Base-by-base conservation (phyloP, 306 rosid genomes). In the Pyrus betulifolia region DNA sequence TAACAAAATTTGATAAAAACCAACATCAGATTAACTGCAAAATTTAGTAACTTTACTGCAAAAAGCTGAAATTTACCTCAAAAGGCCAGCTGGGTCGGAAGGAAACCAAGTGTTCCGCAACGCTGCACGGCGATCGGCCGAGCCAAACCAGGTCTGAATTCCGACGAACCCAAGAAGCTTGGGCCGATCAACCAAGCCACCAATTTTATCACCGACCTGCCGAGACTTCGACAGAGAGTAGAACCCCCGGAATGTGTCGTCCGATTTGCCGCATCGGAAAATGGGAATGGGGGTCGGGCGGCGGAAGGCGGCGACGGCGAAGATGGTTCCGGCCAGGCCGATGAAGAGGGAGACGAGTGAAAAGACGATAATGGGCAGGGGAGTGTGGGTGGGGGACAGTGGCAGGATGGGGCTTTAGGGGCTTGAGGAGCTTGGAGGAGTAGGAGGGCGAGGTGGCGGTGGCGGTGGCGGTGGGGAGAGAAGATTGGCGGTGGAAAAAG, bases 151-250 rank as follows among this genome's bases (percentile, higher is more conserved):
- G 42, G 84, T 84, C 27, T 61, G 82, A 58, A 80, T 77, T 40
- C 87, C 87, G 28, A 84, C 84, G 78, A 84, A 69, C 30, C 87
- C 82, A n/a, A 84, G 79, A 62, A 74, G 73, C 76, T 77, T 84
- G 28, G 79, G 84, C 55, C 87, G 82, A 66, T 80, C 87, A 55
- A 69, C 72, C 54, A 77, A 15, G 38, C 74, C 78, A 5, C 77
- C 84, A 73, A 69, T 38, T 40, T 69, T 35, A 12, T 78, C 67
- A 4, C 28, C 17, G 9, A 12, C 46, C 28, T 44, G 55, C 57
- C 67, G 54, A 31, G 81, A 58, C 23, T n/a, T 28, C 15, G 79
- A 71, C 1, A 31, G 35, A 8, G 82, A 28, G 79, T 80, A 80
- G 74, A 77, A 77, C 46, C 77, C 82, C 19, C 82, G 77, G 76